Conservation (phyloP, 306 rosid species). For the Casuarina equisetifolia region DNA sequence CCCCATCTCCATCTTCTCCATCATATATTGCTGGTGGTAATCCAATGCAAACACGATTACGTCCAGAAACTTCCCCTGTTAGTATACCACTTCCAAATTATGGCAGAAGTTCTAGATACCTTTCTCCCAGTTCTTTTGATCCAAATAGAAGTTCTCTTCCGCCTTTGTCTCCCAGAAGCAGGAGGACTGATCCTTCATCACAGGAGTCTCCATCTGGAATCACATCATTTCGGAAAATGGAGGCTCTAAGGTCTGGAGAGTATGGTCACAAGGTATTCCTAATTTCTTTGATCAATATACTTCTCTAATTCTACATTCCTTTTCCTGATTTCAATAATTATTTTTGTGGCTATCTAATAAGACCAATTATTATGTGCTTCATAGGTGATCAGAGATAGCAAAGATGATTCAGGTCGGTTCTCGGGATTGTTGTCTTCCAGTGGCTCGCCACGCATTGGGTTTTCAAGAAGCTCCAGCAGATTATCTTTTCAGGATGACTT, state of each 20-base stretch:
- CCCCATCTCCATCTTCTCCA: slow-evolving; percentile 78
- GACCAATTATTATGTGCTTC: slow-evolving; percentile 24
- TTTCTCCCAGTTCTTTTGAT: slow-evolving; percentile 74
- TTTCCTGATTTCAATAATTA: slow-evolving; percentile 24
- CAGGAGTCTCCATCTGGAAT: slow-evolving; percentile 84
- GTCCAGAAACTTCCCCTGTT: slow-evolving; percentile 78
- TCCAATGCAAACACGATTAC: slow-evolving; percentile 50
- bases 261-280: slow-evolving; percentile 63
- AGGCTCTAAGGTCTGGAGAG: slow-evolving; percentile 57
- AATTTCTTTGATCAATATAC: neutral
- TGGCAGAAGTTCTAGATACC: slow-evolving; percentile 53
- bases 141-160: slow-evolving; percentile 71
- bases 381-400: slow-evolving; percentile 65
- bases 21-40: slow-evolving; percentile 40
- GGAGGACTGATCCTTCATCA: slow-evolving; percentile 52
- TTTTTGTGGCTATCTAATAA: slow-evolving; percentile 30
- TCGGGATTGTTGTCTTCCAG: slow-evolving; percentile 83
- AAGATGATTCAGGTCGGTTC: slow-evolving; percentile 82
- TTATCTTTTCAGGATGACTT: slow-evolving; percentile 84
- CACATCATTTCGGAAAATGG: slow-evolving; percentile 63
- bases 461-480: slow-evolving; percentile 82
- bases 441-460: slow-evolving; percentile 80
- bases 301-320: slow-evolving; percentile 19
- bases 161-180: slow-evolving; percentile 76
- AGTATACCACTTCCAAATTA: slow-evolving; percentile 62